Evolutionary conservation across 495 filamentous ascomycete genomes (phyloP), one percentile per base, ranked within the genome.

Genomic region (Neurospora tetraspora): DNA sequence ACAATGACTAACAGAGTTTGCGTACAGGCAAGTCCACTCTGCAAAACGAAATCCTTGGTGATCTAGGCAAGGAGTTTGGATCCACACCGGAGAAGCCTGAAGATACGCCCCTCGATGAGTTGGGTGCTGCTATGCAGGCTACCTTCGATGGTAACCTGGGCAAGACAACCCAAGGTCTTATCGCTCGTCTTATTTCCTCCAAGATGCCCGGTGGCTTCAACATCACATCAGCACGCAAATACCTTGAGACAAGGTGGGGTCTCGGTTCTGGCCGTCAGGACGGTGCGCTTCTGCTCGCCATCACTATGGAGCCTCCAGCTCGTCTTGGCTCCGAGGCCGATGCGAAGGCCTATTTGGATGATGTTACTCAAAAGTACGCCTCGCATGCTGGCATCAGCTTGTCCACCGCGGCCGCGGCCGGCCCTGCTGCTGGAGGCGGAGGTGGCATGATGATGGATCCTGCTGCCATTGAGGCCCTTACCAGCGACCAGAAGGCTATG

Each of bases 201-300:
- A 99, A 99, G 82, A 98, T 99, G 96, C 96, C 96, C 39, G 96
- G 94, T 78, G 96, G 96, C 69, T 99, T 98, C 87, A 99, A 98
- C 80, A 98, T 98, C 79, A 97, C 95, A 76, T 86, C 91, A 3
- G 93, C 96, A 14, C 88, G 95, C 69, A 98, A 99, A 84, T 96
- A 98, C 77, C 81, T 99, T 31, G 94, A 97, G 83, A 95, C 94
- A 7, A 86, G 93, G 79, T 99, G 94, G 94, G 96, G 96, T 40
- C 83, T 99, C 71, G 93, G 86, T 5, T 80, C 91, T 39, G 96
- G 96, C 31, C 87, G 96, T 76, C 96, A 99, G 80, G 96, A 98
- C 80, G 94, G 94, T 74, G 93, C 92, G 18, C 86, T 98, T 68
- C 84, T 98, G 59, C 86, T 98, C 40, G 94, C 93, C 68, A 89